A percentile compares a stretch with the other conserved stretches of the same genome.
Conservation (phyloP, 192 early-diverging fungal genomes). For the Backusella luteola region DNA sequence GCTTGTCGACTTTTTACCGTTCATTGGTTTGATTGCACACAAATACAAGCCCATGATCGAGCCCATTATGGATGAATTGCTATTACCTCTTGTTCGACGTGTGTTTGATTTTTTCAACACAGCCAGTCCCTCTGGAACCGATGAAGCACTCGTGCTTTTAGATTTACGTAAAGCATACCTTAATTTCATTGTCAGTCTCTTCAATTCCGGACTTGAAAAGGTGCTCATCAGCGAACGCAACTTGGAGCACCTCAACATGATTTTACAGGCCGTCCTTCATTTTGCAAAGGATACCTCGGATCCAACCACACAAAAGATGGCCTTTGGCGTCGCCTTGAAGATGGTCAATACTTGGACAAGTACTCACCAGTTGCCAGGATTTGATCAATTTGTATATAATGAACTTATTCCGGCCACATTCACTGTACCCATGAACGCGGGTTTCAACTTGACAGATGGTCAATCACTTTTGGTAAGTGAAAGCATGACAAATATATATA, state of each 20-base stretch:
- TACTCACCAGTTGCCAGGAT: constrained; percentile 49
- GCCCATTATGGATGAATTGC: constrained; percentile 69
- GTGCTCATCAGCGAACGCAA: constrained; percentile 76
- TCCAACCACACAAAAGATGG: constrained; percentile 57
- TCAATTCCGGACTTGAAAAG: constrained; percentile 76
- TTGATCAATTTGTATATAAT: constrained; percentile 75
- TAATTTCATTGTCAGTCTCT: constrained; percentile 72
- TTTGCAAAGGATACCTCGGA: constrained; percentile 64
- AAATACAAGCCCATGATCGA: constrained; percentile 83
- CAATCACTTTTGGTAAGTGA: constrained; percentile 64
- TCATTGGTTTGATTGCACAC: constrained; percentile 80
- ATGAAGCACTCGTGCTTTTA: constrained; percentile 74
- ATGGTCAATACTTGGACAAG: constrained; percentile 65
- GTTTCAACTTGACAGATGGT: constrained; percentile 75
- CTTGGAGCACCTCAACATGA: constrained; percentile 53
- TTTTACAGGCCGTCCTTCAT: constrained; percentile 67
- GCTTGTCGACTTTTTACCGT: constrained; percentile 81
- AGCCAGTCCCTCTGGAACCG: constrained; percentile 74
- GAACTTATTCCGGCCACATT: constrained; percentile 75
- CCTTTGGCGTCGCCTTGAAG: constrained; percentile 68
- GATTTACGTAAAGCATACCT: constrained; percentile 85
- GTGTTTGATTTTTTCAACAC: constrained; percentile 86
- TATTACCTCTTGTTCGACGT: constrained; percentile 77
- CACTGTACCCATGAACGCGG: constrained; percentile 70
- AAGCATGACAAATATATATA: background rate